Base-by-base conservation (phyloP, 176 grass and related monocot genomes). In the Eleusine indica region DNA sequence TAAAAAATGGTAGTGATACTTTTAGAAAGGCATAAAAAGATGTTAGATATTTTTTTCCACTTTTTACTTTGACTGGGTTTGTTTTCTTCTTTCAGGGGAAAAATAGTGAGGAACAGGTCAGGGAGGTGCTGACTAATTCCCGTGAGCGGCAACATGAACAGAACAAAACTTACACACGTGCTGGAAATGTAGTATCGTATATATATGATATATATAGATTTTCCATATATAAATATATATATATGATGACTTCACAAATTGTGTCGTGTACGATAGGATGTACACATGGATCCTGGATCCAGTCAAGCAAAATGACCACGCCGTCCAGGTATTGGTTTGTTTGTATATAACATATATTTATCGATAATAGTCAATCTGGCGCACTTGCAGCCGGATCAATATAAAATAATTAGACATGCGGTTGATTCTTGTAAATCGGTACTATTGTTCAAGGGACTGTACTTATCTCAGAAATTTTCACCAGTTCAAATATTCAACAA, bases 301-400 rank as follows among this genome's bases (percentile, higher is more conserved):
- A 22, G 66, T 81, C 49, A 81, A 81, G 35, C 78, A 22, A 57
- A 40, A 69, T 42, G 78, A 11, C 66, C 66, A 56, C 66, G 14
- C 6, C 70, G 14, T 51, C 70, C 48, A 73, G 46, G 29, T 28
- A 48, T 16, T 42, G 3, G n/a, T 32, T 17, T 17, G 22, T 6
- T 9, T 49, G 22, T 11, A 10, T 29, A 48, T 29, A 29, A 25
- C 44, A 47, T 73, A 30, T 7, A 47, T 11, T 47, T 73, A 29
- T 28, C 0, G 70, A 47, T 47, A 30, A 70, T 49, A 28, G 32
- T 35, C 32, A 35, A 29, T 6, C 8, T 16, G 43, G 11, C 28
- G 7, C 44, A 46, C 42, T 71, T 71, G 69, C 42, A 1, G 41
- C 6, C 25, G 10, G 70, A 25, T 48, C 25, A 1, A 29, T 13